A percentile compares a stretch with the other conserved stretches of the same genome.
These are phyloP conservation scores for Entophlyctis luteolus DNA, from an alignment of 192 early-diverging fungal genomes.

Conservation along the genomic window DNA sequence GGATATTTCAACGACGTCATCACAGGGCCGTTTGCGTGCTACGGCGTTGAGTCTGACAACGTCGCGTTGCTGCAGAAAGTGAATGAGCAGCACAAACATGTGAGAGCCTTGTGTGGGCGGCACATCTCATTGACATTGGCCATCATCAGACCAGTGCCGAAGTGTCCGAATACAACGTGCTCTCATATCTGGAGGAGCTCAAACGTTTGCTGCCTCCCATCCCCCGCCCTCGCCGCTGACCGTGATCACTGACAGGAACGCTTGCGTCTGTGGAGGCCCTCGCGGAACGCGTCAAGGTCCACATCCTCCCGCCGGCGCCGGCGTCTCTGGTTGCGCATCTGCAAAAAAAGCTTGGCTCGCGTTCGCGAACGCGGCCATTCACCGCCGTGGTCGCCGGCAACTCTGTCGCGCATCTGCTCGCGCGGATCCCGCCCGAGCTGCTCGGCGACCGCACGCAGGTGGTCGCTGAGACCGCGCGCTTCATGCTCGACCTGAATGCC, in stretches of 20 bases:
- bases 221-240: neutral
- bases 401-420: slow-evolving; percentile 30
- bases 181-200: slow-evolving; percentile 25
- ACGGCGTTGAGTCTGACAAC: slow-evolving; percentile 46
- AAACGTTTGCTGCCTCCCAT: neutral
- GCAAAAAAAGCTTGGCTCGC: neutral
- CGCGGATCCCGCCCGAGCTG: slow-evolving; percentile 11
- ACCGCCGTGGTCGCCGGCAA: slow-evolving; percentile 29
- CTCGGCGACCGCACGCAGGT: slow-evolving; percentile 13
- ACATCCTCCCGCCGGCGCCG: neutral
- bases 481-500: slow-evolving; percentile 14
- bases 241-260: neutral
- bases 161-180: slow-evolving; percentile 29
- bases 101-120: slow-evolving; percentile 2
- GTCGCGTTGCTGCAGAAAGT: slow-evolving; percentile 41
- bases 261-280: neutral
- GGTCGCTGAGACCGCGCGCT: slow-evolving; percentile 35
- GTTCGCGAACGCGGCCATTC: slow-evolving; percentile 14
- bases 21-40: slow-evolving; percentile 52
- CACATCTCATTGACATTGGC: neutral
- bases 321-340: neutral
- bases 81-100: slow-evolving; percentile 41
- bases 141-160: slow-evolving; percentile 11
- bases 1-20: slow-evolving; percentile 55
- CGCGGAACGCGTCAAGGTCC: neutral